Percentiles rank a stretch among this genome's conserved stretches.
These are phyloP conservation scores for Cytospora leucostoma DNA, from an alignment of 2,329 filamentous ascomycete species.

Conservation along the genomic window DNA sequence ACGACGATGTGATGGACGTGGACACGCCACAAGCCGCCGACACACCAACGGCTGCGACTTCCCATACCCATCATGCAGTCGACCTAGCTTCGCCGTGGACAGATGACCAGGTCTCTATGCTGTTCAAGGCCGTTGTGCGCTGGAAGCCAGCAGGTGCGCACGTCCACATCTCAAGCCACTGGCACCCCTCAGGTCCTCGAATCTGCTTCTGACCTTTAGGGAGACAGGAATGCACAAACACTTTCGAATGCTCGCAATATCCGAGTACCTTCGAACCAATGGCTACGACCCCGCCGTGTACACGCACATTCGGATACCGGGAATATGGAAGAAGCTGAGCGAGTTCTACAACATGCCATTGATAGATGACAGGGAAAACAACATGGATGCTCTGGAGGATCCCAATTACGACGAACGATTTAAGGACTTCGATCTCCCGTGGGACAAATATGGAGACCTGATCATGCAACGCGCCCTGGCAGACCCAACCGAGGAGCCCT, in stretches of 20 bases:
- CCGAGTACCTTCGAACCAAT: conserved; percentile 76
- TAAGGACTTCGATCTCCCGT: conserved; percentile 65
- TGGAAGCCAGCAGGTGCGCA: conserved; percentile 89
- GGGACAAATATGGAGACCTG: conserved; percentile 46
- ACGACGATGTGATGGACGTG: conserved; percentile 63
- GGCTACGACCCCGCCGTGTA: conserved; percentile 71
- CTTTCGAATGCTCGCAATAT: conserved; percentile 87
- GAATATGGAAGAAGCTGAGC: conserved; percentile 87
- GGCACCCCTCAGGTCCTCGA: neutral
- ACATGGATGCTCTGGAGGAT: conserved; percentile 54
- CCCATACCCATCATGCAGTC: conserved; percentile 42
- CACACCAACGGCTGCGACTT: conserved; percentile 46
- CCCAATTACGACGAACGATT: conserved; percentile 62
- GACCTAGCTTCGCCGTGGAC: conserved; percentile 77
- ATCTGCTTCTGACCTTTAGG: conserved; percentile 24
- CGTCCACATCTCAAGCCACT: neutral
- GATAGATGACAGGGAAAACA: conserved; percentile 81
- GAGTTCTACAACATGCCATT: conserved; percentile 82
- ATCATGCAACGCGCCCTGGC: conserved; percentile 50
- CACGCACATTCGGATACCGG: conserved; percentile 82
- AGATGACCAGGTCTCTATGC: conserved; percentile 88
- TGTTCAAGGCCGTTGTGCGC: conserved; percentile 89
- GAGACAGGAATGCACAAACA: conserved; percentile 83
- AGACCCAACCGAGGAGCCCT: conserved; percentile 49
- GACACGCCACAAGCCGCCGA: conserved; percentile 59